Base-by-base conservation (phyloP, 768 basidiomycete genomes). In the Leccinum fibrillosum region DNA sequence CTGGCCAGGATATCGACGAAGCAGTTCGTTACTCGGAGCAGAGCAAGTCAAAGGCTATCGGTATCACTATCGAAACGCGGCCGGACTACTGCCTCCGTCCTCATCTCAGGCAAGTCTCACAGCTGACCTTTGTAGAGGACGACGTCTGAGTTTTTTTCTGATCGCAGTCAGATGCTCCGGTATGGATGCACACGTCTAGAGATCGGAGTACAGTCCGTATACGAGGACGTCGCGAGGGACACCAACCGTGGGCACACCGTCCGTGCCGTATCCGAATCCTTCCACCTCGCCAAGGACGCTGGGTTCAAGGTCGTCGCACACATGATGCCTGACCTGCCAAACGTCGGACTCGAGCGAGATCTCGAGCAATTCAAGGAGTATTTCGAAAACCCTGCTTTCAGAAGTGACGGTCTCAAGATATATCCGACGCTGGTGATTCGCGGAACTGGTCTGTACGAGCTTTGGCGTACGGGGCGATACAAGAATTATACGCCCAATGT, bases 401-500 rank as follows among this genome's bases (percentile, higher is more conserved):
- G 97, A 61, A 94, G 93, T 52, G 97, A 99, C 69, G 97, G 97
- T 1, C 80, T 99, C 55, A 99, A 99, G 75, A 93, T 99, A 53
- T 99, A 99, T 76, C 97, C 97, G 30, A 99, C 97, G 0, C 77
- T 99, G 52, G 97, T 99, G 53, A 99, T 99, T 70, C 85, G 97
- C 23, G 97, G 97, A 21, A 99, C 97, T 0, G 94, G 94, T 10
- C 72, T 96, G 63, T 98, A 98, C 68, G 95, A 98, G 72, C 80
- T 98, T 28, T 98, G 95, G 95, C 79, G 92, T 61, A 96, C 94
- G 32, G 94, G 93, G n/a, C 82, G 92, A 68, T 98, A 98, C 75
- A 98, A 97, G 77, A 99, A 99, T 71, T 99, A 99, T 72, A 97
- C 95, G 9, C 92, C 97, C n/a, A 98, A 98, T 66, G 93, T 98